Conservation (phyloP, 768 basidiomycete genomes). For the Auricularia cornea region DNA sequence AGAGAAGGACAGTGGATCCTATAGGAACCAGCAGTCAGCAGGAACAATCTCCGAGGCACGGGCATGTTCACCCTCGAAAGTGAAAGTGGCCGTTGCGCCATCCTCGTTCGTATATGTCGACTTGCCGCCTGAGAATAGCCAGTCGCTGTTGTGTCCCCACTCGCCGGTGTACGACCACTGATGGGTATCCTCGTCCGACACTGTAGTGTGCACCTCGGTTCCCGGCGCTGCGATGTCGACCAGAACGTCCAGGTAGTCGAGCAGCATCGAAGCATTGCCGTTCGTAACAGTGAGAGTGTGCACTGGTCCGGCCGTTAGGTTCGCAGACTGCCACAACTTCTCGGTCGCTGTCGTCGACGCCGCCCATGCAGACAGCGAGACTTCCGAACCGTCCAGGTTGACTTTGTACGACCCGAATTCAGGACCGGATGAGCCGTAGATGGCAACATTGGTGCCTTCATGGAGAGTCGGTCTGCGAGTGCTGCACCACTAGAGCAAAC, state of each 20-base stretch:
- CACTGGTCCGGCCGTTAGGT: background rate
- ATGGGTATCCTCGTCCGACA: background rate
- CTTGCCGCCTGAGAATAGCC: background rate
- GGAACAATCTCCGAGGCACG: background rate
- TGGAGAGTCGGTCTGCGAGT: too few species aligned
- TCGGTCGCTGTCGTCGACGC: background rate
- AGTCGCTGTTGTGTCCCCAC: background rate
- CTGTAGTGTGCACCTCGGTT: background rate
- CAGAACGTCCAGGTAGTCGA: background rate
- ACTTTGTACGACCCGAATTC: background rate
- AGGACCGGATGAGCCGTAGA: background rate
- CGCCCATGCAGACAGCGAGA: background rate
- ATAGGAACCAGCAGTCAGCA: background rate
- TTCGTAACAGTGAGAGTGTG: background rate
- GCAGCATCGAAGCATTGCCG: background rate
- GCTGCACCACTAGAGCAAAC: too few species aligned
- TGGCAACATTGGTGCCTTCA: background rate
- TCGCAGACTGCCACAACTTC: background rate
- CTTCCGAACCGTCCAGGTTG: background rate
- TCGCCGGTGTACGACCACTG: background rate
- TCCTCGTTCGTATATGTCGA: background rate
- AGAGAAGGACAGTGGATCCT: background rate
- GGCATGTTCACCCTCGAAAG: background rate
- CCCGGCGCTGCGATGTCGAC: background rate
- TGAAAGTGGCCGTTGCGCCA: background rate